Base-by-base conservation (phyloP, 2,329 filamentous ascomycete species). In the Cladophialophora immunda region DNA sequence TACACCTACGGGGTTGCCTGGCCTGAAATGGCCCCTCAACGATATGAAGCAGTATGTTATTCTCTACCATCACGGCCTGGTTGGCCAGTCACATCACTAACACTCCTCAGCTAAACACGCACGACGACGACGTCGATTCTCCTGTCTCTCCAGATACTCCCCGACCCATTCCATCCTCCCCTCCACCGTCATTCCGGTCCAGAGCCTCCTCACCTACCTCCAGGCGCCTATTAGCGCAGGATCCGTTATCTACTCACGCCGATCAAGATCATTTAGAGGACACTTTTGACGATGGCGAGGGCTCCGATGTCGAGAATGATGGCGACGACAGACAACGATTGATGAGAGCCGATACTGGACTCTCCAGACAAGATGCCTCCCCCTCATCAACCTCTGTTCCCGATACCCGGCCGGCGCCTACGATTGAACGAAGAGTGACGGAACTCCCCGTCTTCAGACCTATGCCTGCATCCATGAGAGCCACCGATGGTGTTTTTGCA, bases 401-500 rank as follows among this genome's bases (percentile, higher is more conserved):
- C 19, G 50, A 58, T 34, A 32, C 62, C 41, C 53, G 27, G 7
- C 62, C 63, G 13, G 58, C 58, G 13, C 66, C 74, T 19, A 71
- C 66, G 19, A 76, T 84, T 29, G 78, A 81, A 69, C 78, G 86
- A 68, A 76, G 82, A 67, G 81, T 83, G 8, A 88, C 86, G 9
- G 81, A 86, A 69, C 76, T 88, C 52, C 86, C 87, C 1, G 80
- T 78, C 2, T 87, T 86, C 65, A 55, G 70, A 50, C 70, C 71
- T 15, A 70, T 70, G 64, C 78, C 78, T 17, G 71, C 80, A 3
- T 78, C 78, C 38, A 77, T 79, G 47, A 70, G 73, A 67, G 87
- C 89, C n/a, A 93, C 92, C 58, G 95, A 98, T 79, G 95, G 95
- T 68, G 95, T 99, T 29, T 99, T 97, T 81, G 95, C 94, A 62